Conservation (phyloP, 2,329 filamentous ascomycete species). For the Biscogniauxia marginata region DNA sequence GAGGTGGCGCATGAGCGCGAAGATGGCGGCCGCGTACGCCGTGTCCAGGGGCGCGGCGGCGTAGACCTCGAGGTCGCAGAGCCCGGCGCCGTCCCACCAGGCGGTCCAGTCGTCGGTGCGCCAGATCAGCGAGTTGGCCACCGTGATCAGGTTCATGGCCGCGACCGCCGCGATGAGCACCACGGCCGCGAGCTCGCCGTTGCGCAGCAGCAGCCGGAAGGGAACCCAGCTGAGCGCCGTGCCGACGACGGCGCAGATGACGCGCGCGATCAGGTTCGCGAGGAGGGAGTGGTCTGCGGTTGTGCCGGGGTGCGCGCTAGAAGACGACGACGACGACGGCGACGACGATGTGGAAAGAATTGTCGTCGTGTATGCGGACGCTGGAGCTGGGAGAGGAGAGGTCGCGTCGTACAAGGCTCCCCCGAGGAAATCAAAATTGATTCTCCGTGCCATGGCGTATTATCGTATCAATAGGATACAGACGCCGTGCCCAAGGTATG, state of each 20-base stretch:
- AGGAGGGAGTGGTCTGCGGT: conserved; percentile 28
- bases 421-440: neutral
- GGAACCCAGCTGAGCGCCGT: conserved; percentile 50
- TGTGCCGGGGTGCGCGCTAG: conserved; percentile 16
- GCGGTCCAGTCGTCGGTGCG: conserved; percentile 45
- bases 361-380: no score
- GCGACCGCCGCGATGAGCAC: conserved; percentile 48
- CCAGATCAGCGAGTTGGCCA: conserved; percentile 55
- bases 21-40: conserved; percentile 49
- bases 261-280: conserved; percentile 49
- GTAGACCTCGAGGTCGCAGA: conserved; percentile 52
- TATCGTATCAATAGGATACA: neutral
- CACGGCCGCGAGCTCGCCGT: conserved; percentile 54
- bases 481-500: neutral
- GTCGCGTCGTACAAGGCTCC: no score
- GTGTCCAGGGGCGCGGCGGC: conserved; percentile 37
- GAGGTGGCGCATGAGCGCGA: conserved; percentile 55
- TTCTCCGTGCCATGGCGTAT: neutral
- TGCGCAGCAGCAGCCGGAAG: conserved; percentile 48
- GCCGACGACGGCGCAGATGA: conserved; percentile 45
- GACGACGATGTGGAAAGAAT: no score
- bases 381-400: neutral
- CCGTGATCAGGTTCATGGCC: conserved; percentile 46
- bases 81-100: conserved; percentile 53
- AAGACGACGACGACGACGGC: no score